phyloP scores from a whole-genome alignment of 208 protist genomes.

The Acanthamoeba rhysodes region DNA sequence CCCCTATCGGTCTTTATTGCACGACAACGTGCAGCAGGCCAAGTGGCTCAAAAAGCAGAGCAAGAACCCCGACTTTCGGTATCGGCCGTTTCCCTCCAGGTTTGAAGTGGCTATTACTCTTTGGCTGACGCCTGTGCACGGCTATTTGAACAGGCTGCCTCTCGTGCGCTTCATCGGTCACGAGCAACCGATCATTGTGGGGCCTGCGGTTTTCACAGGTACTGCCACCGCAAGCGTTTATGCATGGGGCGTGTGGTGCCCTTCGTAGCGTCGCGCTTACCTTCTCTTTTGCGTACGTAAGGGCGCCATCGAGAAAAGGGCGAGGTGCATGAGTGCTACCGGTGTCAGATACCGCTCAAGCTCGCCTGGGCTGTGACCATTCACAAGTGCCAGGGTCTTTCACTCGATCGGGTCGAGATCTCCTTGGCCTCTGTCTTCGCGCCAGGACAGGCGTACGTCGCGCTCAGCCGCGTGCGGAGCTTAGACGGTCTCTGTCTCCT shows the following conservation, averaged over 20 bases:
- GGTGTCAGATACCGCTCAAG: conserved; percentile 90
- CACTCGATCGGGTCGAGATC: conserved; percentile 62
- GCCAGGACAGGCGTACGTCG: not conserved
- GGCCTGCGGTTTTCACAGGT: not conserved
- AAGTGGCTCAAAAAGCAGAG: not conserved
- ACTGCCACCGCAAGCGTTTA: not conserved
- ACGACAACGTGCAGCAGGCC: not conserved
- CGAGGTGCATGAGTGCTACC: not conserved
- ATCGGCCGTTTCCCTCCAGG: not conserved
- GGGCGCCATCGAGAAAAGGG: not conserved
- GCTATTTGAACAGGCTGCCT: not conserved
- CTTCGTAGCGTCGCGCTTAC: not conserved
- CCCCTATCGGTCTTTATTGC: not conserved
- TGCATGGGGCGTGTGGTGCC: not conserved
- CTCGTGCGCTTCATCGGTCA: not conserved
- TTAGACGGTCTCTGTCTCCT: conserved; percentile 21
- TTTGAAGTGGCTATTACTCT: too few relatives aligned
- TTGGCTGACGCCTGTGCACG: too few relatives aligned
- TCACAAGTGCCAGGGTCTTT: conserved; percentile 97
- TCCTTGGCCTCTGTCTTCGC: conserved; percentile 8
- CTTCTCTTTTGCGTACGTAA: not conserved
- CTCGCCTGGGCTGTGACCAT: conserved; percentile 97
- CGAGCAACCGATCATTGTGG: not conserved
- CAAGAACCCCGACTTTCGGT: not conserved
- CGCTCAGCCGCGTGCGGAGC: not conserved